phyloP scores from a whole-genome alignment of 2,329 filamentous ascomycete genomes.

The Aspergillus latus region DNA sequence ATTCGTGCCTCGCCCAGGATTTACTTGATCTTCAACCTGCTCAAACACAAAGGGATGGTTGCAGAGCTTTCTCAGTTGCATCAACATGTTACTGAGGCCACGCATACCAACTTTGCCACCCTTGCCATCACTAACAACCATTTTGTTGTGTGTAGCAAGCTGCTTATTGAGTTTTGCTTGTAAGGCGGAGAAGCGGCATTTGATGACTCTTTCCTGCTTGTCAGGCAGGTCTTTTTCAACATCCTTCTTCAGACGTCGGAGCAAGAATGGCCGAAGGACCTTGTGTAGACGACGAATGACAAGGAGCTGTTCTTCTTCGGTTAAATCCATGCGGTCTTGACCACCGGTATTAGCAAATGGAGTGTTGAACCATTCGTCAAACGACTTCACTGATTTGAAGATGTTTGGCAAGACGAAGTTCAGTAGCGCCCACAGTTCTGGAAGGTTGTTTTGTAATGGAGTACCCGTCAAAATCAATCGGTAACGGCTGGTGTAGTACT shows the following conservation, averaged over 20 bases:
- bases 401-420: slow-evolving; percentile 98
- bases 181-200: slow-evolving; percentile 95
- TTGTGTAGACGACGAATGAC: slow-evolving; percentile 98
- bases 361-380: slow-evolving; percentile 99
- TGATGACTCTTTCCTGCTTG: slow-evolving; percentile 99
- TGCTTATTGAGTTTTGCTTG: slow-evolving; percentile 96
- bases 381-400: slow-evolving; percentile 98
- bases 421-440: slow-evolving; percentile 94
- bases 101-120: slow-evolving; percentile 91
- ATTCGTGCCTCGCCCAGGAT: slow-evolving; percentile 82
- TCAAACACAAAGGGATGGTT: slow-evolving; percentile 99
- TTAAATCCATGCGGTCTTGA: slow-evolving; percentile 98
- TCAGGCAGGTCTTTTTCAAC: slow-evolving; percentile 98
- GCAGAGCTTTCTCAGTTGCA: slow-evolving; percentile 97
- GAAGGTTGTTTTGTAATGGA: slow-evolving; percentile 92
- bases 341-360: slow-evolving; percentile 97
- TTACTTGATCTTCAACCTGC: slow-evolving; percentile 97
- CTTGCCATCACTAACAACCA: slow-evolving; percentile 92
- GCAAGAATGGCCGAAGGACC: slow-evolving; percentile 92
- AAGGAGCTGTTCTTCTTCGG: slow-evolving; percentile 98
- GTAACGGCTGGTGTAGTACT: slow-evolving; percentile 93
- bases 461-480: slow-evolving; percentile 97
- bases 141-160: slow-evolving; percentile 91
- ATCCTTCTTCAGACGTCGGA: slow-evolving; percentile 98
- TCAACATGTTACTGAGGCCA: slow-evolving; percentile 98